Evolutionary conservation across 2,329 filamentous ascomycete species (phyloP).

Genomic region (Trichophaea hybrida): DNA sequence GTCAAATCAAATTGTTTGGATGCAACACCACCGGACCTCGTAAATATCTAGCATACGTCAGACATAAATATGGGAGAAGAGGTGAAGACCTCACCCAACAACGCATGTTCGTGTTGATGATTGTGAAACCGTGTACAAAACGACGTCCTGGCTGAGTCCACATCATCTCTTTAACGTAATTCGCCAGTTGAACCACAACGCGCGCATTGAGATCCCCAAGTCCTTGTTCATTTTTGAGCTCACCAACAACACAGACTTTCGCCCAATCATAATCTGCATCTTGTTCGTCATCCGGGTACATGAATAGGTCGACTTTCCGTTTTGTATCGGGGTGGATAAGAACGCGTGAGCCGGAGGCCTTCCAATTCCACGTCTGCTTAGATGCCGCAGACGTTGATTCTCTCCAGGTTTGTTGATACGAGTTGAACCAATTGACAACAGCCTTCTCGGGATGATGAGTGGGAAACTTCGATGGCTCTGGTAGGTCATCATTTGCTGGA

Average conservation of each 20-base stretch:
- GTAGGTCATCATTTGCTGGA: too few relatives aligned
- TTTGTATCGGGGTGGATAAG: background rate
- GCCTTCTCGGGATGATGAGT: too few relatives aligned
- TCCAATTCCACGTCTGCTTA: background rate
- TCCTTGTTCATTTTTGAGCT: background rate
- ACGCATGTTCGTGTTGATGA: background rate
- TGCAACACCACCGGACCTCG: background rate
- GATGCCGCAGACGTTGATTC: too few relatives aligned
- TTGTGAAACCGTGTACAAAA: slow-evolving; percentile 1
- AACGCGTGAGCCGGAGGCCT: background rate
- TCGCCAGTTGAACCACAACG: background rate
- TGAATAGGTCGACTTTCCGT: background rate
- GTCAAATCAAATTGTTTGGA: background rate
- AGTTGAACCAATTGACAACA: too few relatives aligned
- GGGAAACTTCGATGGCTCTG: too few relatives aligned
- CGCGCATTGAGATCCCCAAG: background rate
- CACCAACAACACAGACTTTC: background rate
- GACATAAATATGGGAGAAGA: too few relatives aligned
- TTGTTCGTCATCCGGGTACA: background rate
- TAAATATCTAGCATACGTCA: too few relatives aligned
- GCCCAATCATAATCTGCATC: slow-evolving; percentile 1
- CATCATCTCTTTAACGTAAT: background rate
- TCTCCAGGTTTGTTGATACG: too few relatives aligned
- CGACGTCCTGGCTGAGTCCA: background rate
- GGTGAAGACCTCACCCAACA: too few relatives aligned